Base-by-base conservation (phyloP, 352 stramenopile species). In the Globisporangium mamillatum region DNA sequence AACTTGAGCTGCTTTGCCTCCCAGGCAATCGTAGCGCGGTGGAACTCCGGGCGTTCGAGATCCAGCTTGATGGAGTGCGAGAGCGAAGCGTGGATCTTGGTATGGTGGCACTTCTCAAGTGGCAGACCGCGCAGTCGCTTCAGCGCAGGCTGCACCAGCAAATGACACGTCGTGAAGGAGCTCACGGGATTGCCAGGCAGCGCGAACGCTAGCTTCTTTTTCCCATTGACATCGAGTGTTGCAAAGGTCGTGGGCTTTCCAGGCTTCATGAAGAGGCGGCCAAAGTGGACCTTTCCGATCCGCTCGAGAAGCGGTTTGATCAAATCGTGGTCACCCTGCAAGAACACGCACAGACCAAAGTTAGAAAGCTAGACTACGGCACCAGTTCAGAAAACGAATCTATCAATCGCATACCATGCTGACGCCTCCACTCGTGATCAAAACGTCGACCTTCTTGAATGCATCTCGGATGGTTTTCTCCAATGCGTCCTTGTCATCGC, bases 241-340 rank as follows among this genome's bases (percentile, higher is more conserved):
- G 97, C 94, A 73, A 99, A 99, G 2, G 97, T 99, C 0, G 95
- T 98, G 0, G 97, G 97, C 71, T 99, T 99, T 6, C 97, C 97
- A 18, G 97, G 97, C 70, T 99, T 99, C 97, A 99, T 99, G 56
- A 96, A 80, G 56, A 99, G 80, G 20, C 95, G 81, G 18, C 95
- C 96, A 82, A 99, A 99, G 71, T 99, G 95, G 8, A 99, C 75
- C 7, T 72, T 92, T 41, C 82, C 93, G 55, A 91, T 84, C 65
- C 83, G 74, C 52, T 97, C 86, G 27, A 98, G 79, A 1, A 98
- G 70, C 18, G 91, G 75, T 70, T 98, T 97, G 64, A 98, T 92
- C n/a, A 98, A 82, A 75, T 98, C 95, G n/a, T 96, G 90, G 22
- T 98, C 91, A 14, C 92, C 92, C 79, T 87, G 8, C 60, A 16